A percentile compares a stretch with the other conserved stretches of the same genome.
phyloP scores from a whole-genome alignment of 202 grass and related monocot genomes.

The Zoysia matrella region DNA sequence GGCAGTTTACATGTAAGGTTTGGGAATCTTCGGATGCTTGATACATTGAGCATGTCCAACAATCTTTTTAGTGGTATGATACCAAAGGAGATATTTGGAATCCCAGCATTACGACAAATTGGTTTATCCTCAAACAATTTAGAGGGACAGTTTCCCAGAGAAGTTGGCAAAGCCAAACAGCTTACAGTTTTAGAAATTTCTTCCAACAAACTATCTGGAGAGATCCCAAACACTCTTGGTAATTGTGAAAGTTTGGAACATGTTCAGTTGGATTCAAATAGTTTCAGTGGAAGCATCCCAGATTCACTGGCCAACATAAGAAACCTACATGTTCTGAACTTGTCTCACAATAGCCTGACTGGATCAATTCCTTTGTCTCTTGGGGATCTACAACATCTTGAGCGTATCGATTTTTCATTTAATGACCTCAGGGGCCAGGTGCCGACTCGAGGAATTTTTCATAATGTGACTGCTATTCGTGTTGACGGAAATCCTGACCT shows the following conservation, averaged over 20 bases:
- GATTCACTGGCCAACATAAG: background rate
- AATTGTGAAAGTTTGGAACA: constrained; percentile 24
- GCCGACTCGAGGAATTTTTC: background rate
- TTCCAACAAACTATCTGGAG: background rate
- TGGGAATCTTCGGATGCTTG: constrained; percentile 21
- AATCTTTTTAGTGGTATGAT: constrained; percentile 41
- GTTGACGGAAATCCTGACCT: background rate
- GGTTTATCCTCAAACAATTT: constrained; percentile 26
- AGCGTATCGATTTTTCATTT: constrained; percentile 24
- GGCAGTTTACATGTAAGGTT: constrained; percentile 21
- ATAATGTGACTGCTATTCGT: background rate
- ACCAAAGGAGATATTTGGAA: constrained; percentile 29
- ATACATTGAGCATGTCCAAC: constrained; percentile 12
- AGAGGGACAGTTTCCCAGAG: background rate
- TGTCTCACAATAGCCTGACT: constrained; percentile 22
- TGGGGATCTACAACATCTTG: background rate
- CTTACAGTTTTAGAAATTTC: background rate
- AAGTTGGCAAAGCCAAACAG: constrained; percentile 31
- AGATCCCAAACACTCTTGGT: constrained; percentile 16
- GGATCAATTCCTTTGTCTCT: background rate
- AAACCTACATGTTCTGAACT: background rate
- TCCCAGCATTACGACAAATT: background rate
- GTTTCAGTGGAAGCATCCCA: constrained; percentile 3
- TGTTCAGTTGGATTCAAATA: background rate
- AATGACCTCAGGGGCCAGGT: constrained; percentile 1